These are phyloP conservation scores for Leishmania mexicana DNA, from an alignment of 208 protist genomes.

Conservation along the genomic window DNA sequence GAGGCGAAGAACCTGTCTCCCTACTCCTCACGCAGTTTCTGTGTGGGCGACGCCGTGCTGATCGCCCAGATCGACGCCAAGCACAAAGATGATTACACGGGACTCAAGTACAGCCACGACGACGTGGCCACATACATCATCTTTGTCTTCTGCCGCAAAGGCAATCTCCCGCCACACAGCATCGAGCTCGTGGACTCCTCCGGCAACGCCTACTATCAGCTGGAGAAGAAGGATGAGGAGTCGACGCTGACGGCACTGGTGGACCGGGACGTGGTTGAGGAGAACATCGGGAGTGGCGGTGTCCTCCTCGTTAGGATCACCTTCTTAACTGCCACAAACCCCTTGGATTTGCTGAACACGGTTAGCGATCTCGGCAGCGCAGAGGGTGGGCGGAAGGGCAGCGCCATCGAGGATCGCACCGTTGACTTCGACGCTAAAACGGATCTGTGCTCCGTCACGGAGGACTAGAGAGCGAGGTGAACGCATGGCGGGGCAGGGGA, in stretches of 20 bases:
- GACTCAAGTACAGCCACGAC: conserved; percentile 31
- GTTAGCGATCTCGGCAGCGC: conserved; percentile 7
- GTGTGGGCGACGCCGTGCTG: conserved; percentile 45
- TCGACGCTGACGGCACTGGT: conserved; percentile 57
- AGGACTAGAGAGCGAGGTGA: conserved; percentile 27
- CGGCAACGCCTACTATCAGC: conserved; percentile 39
- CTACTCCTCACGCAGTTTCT: conserved; percentile 71
- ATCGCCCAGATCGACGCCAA: conserved; percentile 65
- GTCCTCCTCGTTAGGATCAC: conserved; percentile 51
- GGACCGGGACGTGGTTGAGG: conserved; percentile 32
- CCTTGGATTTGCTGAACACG: conserved; percentile 59
- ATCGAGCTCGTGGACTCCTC: conserved; percentile 63
- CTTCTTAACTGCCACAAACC: conserved; percentile 53
- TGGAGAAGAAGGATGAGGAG: conserved; percentile 43
- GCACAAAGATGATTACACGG: conserved; percentile 35
- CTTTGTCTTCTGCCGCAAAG: conserved; percentile 78
- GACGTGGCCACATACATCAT: conserved; percentile 62
- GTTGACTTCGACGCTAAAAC: conserved; percentile 50
- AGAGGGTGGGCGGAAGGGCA: background rate
- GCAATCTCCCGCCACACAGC: conserved; percentile 66
- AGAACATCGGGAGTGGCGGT: conserved; percentile 38
- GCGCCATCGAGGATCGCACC: conserved; percentile 2
- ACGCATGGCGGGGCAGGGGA: no score
- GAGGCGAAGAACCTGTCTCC: conserved; percentile 70
- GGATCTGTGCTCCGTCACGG: conserved; percentile 60